phyloP scores from a whole-genome alignment of 345 rosid genomes.

The Brassica incana region DNA sequence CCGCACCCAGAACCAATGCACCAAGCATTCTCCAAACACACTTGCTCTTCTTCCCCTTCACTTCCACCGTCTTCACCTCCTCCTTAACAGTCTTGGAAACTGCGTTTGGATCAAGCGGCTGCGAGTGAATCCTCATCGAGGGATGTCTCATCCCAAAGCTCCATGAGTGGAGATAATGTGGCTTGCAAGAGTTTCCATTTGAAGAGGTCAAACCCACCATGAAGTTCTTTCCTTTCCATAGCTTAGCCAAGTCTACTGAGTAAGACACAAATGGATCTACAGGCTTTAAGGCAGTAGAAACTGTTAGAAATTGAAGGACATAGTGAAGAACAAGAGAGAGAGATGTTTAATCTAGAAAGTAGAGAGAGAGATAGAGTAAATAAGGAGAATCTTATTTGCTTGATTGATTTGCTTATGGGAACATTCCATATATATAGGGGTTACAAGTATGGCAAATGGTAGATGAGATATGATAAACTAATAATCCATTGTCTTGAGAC shows the following conservation, averaged over 20 bases:
- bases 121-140: constrained; percentile 76
- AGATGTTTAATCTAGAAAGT: too few species aligned
- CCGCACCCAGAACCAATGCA: constrained; percentile 62
- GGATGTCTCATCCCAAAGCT: constrained; percentile 54
- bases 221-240: constrained; percentile 57
- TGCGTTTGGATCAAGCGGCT: constrained; percentile 67
- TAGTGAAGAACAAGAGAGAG: too few species aligned
- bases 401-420: too few species aligned
- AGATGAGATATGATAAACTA: too few species aligned
- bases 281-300: constrained; percentile 49
- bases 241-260: constrained; percentile 55
- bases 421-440: too few species aligned
- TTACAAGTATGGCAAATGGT: too few species aligned
- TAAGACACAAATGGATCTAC: constrained; percentile 60
- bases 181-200: constrained; percentile 57
- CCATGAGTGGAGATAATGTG: constrained; percentile 68
- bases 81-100: constrained; percentile 29
- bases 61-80: constrained; percentile 37
- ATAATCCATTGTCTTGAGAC: too few species aligned
- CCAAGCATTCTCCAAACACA: constrained; percentile 61
- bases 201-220: constrained; percentile 69
- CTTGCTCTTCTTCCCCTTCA: constrained; percentile 44
- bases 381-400: too few species aligned
- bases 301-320: too few species aligned
- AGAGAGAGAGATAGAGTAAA: too few species aligned